Evolutionary conservation across 345 rosid species (phyloP), one percentile per base, ranked within the genome.

Genomic region (Clausena lansium): DNA sequence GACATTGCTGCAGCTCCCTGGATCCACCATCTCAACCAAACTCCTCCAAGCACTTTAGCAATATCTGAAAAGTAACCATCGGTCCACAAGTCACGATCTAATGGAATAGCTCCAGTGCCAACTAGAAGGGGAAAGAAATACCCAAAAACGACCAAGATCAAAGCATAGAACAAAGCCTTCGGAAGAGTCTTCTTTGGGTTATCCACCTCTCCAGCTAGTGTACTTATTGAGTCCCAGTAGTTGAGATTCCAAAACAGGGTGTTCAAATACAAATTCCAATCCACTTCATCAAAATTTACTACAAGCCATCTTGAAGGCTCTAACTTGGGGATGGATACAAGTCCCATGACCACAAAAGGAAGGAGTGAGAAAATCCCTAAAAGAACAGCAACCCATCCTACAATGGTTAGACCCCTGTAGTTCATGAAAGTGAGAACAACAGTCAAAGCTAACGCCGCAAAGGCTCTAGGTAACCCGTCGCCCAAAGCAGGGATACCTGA

Each of bases 171-270:
- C 75, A 92, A 85, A 75, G 94, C 87, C 79, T 85, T 90, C 28
- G 97, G 94, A 38, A 90, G 91, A 52, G 91, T 90, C 73, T 71
- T 84, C 80, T 88, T 88, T 0, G 97, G 97, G 75, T 89, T 88
- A 22, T 90, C 85, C 10, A 92, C 93, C 80, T 92, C 97, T 55
- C 97, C 97, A 14, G 92, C 85, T 30, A 92, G 72, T 0, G 97
- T 92, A 75, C 97, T 90, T 19, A 92, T 87, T 0, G 97, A 92
- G 78, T 92, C 97, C 93, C 93, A 92, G 60, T 92, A 90, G 83
- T 92, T 92, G 9, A 92, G 83, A 74, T 91, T 91, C 97, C 97
- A 91, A 77, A 92, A 89, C 76, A 91, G 90, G 2, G 91, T 88
- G 82, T 91, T 92, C 66, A 89, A 80, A 73, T 88, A 92, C 87